Evolutionary conservation across 2,329 filamentous ascomycete genomes (phyloP).

Genomic region (Fusarium multiceps): DNA sequence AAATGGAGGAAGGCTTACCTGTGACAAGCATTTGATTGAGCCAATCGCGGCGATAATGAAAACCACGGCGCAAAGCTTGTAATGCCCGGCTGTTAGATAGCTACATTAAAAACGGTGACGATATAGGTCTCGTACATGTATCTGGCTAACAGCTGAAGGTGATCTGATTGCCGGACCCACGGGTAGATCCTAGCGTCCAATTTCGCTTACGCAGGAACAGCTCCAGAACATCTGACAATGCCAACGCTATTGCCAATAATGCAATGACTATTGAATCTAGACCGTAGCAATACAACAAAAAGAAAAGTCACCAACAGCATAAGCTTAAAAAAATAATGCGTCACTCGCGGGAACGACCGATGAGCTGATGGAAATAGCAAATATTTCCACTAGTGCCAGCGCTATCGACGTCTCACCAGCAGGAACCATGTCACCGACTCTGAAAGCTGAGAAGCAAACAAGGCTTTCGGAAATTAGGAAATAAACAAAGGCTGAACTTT

Average conservation of each 20-base stretch:
- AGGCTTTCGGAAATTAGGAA: background rate
- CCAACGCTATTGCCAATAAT: background rate
- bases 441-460: background rate
- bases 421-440: background rate
- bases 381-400: background rate
- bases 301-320: background rate
- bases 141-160: too few species aligned
- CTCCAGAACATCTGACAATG: background rate
- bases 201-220: background rate
- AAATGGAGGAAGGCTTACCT: too few species aligned
- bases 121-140: rapidly evolving
- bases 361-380: background rate
- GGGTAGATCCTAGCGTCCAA: background rate
- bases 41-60: too few species aligned
- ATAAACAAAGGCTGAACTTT: too few species aligned
- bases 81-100: too few species aligned
- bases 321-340: background rate
- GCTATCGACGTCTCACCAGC: background rate
- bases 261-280: background rate
- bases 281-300: background rate
- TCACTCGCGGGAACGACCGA: background rate
- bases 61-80: too few species aligned
- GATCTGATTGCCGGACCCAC: background rate
- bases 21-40: too few species aligned
- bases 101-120: too few species aligned